phyloP scores from a whole-genome alignment of 345 rosid species.

The Erysimum cheiranthoides region DNA sequence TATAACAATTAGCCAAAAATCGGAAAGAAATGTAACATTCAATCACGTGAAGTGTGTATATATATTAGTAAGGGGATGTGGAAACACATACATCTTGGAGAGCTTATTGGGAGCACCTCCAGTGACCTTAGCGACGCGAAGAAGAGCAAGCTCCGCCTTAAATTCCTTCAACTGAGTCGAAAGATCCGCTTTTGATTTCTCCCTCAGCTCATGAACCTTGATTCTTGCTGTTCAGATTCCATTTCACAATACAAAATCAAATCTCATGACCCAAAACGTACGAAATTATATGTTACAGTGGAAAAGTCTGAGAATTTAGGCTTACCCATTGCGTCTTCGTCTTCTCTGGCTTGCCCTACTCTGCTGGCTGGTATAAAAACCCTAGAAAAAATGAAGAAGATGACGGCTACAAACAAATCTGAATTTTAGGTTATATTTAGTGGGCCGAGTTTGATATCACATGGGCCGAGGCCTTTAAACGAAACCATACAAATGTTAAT shows the following conservation, averaged over 20 bases:
- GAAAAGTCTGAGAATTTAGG: not conserved
- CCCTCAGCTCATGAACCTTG: slow-evolving; percentile 69
- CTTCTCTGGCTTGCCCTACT: not conserved
- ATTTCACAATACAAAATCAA: slow-evolving; percentile 19
- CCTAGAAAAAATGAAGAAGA: slow-evolving; percentile 28
- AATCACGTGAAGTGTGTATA: not conserved
- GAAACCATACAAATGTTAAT: no score
- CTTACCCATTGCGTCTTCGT: slow-evolving; percentile 45
- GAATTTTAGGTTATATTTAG: slow-evolving; percentile 3
- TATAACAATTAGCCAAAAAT: not conserved
- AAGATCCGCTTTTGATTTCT: slow-evolving; percentile 57
- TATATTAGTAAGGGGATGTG: not conserved
- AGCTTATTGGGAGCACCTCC: slow-evolving; percentile 79
- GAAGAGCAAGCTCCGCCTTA: slow-evolving; percentile 70
- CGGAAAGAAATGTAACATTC: not conserved
- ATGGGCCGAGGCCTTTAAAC: slow-evolving; percentile 8
- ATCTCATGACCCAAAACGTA: not conserved
- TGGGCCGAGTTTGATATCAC: not conserved
- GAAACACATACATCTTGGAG: slow-evolving; percentile 57
- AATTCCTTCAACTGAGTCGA: slow-evolving; percentile 57
- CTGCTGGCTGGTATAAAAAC: slow-evolving; percentile 7
- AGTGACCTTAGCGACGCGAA: slow-evolving; percentile 74
- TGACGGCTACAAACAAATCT: slow-evolving; percentile 18
- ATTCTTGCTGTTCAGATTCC: slow-evolving; percentile 53
- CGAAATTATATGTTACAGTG: not conserved